Evolutionary conservation across 2,329 filamentous ascomycete genomes (phyloP), one percentile per base, ranked within the genome.

Genomic region (Cryphonectria naterciae): DNA sequence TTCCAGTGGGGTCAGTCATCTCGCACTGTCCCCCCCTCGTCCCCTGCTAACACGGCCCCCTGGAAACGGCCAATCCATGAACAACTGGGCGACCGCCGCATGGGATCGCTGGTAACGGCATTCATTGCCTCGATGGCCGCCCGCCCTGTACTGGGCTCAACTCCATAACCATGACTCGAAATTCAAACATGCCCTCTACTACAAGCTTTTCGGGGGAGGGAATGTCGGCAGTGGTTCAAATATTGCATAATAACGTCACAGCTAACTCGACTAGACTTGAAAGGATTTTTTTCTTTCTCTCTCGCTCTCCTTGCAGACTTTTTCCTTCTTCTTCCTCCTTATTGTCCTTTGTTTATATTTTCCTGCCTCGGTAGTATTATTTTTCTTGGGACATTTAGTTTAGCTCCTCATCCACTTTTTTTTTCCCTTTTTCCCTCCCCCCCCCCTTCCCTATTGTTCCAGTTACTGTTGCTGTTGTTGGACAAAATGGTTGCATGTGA

Each of bases 221-320:
- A 25, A 17, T 2, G 61, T 22, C 19, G 39, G 39, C 41, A 39
- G 32, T n/a, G 25, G 25, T 5, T 32, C 22, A 35, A 49, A 19
- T 43, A 64, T 43, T 64, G 61, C 61, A 64, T 64, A 52, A 65
- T 49, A 65, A 65, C 41, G 63, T 49, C 41, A 65, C 63, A 37
- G 63, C 43, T 35, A n/a, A 32, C 11, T 54, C 7, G 22, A 46
- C 41, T 52, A 46, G 41, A 49, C 41, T 10, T 15, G 32, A 22
- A 64, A 28, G n/a, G 22, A 43, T 43, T 64, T 64, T 32, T 15
- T 28, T 46, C 25, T 62, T 17, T 60, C 11, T 28, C 19, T 60
- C 13, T 58, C 8, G 28, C 10, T 7, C 10, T 43, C 15, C 3
- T n/a, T 46, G 22, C 13, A 10, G 15, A 41, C n/a, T 17, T 63